Evolutionary conservation across 495 filamentous ascomycete genomes (phyloP), one percentile per base, ranked within the genome.

Genomic region (Penicillium lividum): DNA sequence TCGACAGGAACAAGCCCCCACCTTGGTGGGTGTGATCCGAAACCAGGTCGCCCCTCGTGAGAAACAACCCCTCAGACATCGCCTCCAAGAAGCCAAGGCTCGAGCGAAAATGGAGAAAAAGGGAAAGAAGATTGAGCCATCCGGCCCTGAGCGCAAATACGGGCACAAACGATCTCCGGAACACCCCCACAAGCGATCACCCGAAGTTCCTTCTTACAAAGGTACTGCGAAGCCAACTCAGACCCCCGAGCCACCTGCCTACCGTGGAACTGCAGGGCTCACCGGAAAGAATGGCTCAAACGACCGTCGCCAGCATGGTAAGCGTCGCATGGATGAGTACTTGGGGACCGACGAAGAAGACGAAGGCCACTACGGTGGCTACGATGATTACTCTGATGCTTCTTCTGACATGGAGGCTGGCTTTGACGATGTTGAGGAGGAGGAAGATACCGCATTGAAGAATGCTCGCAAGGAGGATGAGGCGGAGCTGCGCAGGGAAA

Each of bases 321-420:
- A 66, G 59, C 66, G 72, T 29, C 69, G 73, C 13, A 65, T 66
- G 56, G 66, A 82, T 49, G 77, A 81, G 68, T 80, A 80, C 59
- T 70, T 80, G 22, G 78, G 66, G 7, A 80, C 75, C 5, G 78
- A 78, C 57, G 79, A 79, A 53, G 74, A 77, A 58, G 76, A 80
- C 18, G 76, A 80, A 59, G 73, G 77, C 7, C 72, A 80, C 10
- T 76, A 72, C 59, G 73, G 72, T 43, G 75, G 66, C 38, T 80
- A 86, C 48, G 79, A 86, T 44, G 80, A 82, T 50, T 79, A 77
- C 22, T 83, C 79, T 0, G 84, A 86, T 31, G 76, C 50, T 15
- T 83, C 78, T 3, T 85, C 83, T 11, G 86, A 86, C 57, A 89
- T 89, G 86, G 86, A 89, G 66, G 86, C 81, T 55, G 84, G 81